Percentiles rank a stretch among this genome's conserved stretches.
Evolutionary conservation across 495 filamentous ascomycete species (phyloP).

Genomic region (Coniosporium apollinis): DNA sequence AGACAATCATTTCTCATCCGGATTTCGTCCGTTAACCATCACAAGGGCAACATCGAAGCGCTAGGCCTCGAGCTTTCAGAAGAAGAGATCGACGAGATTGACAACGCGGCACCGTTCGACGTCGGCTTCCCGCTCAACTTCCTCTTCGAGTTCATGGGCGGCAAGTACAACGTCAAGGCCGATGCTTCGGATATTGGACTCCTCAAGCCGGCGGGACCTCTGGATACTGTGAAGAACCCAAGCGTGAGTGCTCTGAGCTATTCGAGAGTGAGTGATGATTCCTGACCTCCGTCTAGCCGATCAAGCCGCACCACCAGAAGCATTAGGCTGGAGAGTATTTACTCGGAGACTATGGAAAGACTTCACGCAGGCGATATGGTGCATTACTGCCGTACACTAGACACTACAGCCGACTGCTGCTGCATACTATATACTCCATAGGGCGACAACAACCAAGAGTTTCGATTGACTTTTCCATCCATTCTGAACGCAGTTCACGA

Average conservation of each 20-base stretch:
- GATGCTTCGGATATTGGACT: conserved; percentile 1
- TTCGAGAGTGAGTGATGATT: neutral
- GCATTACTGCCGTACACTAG: neutral
- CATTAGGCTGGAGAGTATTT: too few relatives aligned
- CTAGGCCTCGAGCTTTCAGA: conserved; percentile 36
- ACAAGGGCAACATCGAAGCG: conserved; percentile 53
- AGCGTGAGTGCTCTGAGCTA: neutral
- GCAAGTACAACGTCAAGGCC: neutral
- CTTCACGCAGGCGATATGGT: neutral
- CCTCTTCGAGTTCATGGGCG: conserved; percentile 5
- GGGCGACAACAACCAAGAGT: neutral
- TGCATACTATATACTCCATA: neutral
- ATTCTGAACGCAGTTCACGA: neutral
- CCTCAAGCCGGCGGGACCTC: neutral
- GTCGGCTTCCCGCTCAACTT: conserved; percentile 37
- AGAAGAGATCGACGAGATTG: conserved; percentile 50
- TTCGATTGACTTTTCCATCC: neutral
- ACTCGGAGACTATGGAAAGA: too few relatives aligned
- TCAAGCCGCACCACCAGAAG: neutral
- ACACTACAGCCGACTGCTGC: neutral
- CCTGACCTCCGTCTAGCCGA: neutral
- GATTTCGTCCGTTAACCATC: too few relatives aligned
- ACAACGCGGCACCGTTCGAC: conserved; percentile 43
- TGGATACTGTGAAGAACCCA: conserved; percentile 2
- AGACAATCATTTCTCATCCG: too few relatives aligned